Base-by-base conservation (phyloP, 176 grass and related monocot genomes). In the Aegilops speltoides region DNA sequence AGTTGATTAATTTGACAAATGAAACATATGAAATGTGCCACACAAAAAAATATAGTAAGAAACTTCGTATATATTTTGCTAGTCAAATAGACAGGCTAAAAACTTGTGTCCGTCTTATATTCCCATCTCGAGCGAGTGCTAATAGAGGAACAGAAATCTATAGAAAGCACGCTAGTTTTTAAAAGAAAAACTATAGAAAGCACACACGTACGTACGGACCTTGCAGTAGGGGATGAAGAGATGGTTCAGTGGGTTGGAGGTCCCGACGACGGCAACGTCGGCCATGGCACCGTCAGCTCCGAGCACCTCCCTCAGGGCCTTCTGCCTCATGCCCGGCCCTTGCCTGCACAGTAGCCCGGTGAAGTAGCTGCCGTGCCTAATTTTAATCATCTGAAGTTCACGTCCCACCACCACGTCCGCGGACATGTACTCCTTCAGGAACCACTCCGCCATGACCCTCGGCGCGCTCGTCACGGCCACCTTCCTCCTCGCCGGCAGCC, bases 361-460 rank as follows among this genome's bases (percentile, higher is more conserved):
- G 84, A 92, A 96, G 87, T 91, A 94, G 9, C 81, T 65, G 10
- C 76, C 66, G 6, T 76, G 28, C 1, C 85, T 62, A 31, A 90
- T 66, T 15, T 31, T 79, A 15, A 91, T 73, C 31, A 61, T 66
- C 66, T 98, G 88, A 63, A 98, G 83, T 36, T 98, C 93, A 19
- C 48, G 31, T 0, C 91, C 93, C 67, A 92, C 74, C 76, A 98
- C 91, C 19, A 26, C 73, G 76, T 88, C 84, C 8, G 95, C 90
- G 29, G 79, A 62, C 28, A 95, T 63, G 80, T 88, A 94, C 88
- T 96, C 92, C 31, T 36, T 92, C 12, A 98, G n/a, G 75, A 98
- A 96, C 68, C 88, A 93, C 77, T 96, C 92, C 37, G 90, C 85
- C 92, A 98, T 94, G 16, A 88, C 64, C 79, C 73, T 88, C 0